These are phyloP conservation scores for Magnusiomyces paraingens DNA, from an alignment of 1,139 yeast species.

Conservation along the genomic window DNA sequence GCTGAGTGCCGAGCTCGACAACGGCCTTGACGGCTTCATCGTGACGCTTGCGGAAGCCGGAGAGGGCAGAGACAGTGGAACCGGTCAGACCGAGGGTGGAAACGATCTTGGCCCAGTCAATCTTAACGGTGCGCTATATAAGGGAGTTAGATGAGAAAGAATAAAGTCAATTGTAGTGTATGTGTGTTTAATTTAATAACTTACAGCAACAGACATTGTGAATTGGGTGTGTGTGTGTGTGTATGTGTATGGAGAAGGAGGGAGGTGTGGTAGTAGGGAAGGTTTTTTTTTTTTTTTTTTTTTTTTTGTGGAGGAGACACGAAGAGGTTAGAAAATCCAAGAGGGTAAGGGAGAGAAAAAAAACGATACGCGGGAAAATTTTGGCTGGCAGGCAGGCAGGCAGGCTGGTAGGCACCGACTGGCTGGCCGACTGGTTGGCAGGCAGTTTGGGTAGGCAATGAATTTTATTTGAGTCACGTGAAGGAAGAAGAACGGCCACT, in stretches of 20 bases:
- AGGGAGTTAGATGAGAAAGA: not conserved
- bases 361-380: not conserved
- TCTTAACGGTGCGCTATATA: constrained; percentile 51
- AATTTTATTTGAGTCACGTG: no score
- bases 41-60: constrained; percentile 95
- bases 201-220: not conserved
- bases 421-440: no score
- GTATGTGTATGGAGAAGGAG: no score
- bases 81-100: constrained; percentile 90
- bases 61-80: constrained; percentile 77
- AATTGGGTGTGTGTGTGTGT: not conserved
- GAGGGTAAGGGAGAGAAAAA: not conserved
- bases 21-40: constrained; percentile 91
- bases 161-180: not conserved
- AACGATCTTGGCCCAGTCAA: constrained; percentile 92
- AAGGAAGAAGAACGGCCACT: no score
- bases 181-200: not conserved
- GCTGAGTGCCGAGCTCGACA: constrained; percentile 60
- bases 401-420: no score
- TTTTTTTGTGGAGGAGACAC: not conserved
- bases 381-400: no score
- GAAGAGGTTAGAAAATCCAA: not conserved
- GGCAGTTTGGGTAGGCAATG: no score
- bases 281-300: no score
- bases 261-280: not conserved